Conservation (phyloP, 2,329 filamentous ascomycete genomes). For the Sporothrix dimorphospora region DNA sequence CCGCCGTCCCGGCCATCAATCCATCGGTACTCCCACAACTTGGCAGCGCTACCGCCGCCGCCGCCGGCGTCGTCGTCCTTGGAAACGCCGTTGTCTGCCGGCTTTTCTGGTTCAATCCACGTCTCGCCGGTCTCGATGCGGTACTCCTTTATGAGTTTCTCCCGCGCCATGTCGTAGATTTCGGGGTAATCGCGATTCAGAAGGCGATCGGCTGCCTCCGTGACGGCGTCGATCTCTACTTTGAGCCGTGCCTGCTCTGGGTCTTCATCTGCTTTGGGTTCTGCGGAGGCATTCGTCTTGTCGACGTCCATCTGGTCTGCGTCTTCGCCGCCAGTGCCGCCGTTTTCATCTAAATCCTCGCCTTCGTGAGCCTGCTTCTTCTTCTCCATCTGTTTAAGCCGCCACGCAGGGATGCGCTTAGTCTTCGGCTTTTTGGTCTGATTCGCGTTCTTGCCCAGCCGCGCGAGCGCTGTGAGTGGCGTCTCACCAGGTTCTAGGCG, state of each 20-base stretch:
- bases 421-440: conserved; percentile 58
- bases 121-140: conserved; percentile 82
- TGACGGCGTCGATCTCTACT: conserved; percentile 77
- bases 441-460: conserved; percentile 65
- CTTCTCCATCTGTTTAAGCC: conserved; percentile 61
- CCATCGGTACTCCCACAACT: conserved; percentile 91
- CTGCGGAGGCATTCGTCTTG: conserved; percentile 54
- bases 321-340: conserved; percentile 48
- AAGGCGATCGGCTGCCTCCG: conserved; percentile 85
- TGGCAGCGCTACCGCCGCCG: conserved; percentile 32
- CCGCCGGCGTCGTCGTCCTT: conserved; percentile 25
- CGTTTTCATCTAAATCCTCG: too few relatives aligned
- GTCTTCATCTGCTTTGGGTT: conserved; percentile 66
- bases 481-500: conserved; percentile 81
- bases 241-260: conserved; percentile 71
- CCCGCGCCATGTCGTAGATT: conserved; percentile 89
- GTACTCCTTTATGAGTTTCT: conserved; percentile 81
- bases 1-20: conserved; percentile 81
- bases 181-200: conserved; percentile 81
- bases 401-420: conserved; percentile 66
- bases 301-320: conserved; percentile 74
- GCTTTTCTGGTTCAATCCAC: conserved; percentile 61
- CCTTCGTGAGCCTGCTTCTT: conserved; percentile 53
- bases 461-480: conserved; percentile 80
- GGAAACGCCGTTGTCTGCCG: conserved; percentile 36